Evolutionary conservation across 441 rosid genomes (phyloP).

Genomic region (Aleurites moluccanus): DNA sequence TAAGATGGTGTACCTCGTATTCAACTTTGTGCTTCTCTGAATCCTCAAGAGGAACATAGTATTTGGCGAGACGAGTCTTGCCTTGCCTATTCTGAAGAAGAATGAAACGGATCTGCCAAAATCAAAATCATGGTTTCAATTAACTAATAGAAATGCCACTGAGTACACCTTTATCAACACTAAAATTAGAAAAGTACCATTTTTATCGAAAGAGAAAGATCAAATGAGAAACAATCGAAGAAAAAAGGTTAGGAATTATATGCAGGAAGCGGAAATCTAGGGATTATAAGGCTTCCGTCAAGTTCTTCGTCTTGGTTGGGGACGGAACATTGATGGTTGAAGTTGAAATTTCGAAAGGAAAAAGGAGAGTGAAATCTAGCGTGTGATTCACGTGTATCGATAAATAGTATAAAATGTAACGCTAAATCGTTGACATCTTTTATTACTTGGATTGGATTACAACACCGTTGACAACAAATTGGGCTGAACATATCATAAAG

Average conservation of each 20-base stretch:
- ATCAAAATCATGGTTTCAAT: slow-evolving; percentile 20
- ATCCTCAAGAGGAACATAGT: slow-evolving; percentile 97
- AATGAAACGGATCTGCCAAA: slow-evolving; percentile 91
- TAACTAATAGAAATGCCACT: not conserved
- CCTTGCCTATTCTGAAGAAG: slow-evolving; percentile 98
- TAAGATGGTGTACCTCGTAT: slow-evolving; percentile 62
- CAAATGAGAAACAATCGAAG: slow-evolving; percentile 1
- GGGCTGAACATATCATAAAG: no score
- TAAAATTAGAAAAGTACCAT: slow-evolving; percentile 13
- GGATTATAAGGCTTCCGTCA: not conserved
- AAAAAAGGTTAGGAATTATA: not conserved
- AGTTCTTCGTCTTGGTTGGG: not conserved
- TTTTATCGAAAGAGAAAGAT: not conserved
- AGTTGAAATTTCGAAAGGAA: slow-evolving; percentile 14
- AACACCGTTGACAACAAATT: no score
- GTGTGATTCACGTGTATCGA: not conserved
- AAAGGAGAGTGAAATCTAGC: slow-evolving; percentile 4
- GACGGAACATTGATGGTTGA: no score
- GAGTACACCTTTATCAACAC: not conserved
- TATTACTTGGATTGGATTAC: not conserved
- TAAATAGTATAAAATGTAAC: not conserved
- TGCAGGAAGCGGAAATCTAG: not conserved
- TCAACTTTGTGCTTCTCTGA: slow-evolving; percentile 99
- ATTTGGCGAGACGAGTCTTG: slow-evolving; percentile 98
- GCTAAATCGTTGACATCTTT: not conserved